These are phyloP conservation scores for Claviceps pazoutovae DNA, from an alignment of 2,329 filamentous ascomycete species.

Conservation along the genomic window DNA sequence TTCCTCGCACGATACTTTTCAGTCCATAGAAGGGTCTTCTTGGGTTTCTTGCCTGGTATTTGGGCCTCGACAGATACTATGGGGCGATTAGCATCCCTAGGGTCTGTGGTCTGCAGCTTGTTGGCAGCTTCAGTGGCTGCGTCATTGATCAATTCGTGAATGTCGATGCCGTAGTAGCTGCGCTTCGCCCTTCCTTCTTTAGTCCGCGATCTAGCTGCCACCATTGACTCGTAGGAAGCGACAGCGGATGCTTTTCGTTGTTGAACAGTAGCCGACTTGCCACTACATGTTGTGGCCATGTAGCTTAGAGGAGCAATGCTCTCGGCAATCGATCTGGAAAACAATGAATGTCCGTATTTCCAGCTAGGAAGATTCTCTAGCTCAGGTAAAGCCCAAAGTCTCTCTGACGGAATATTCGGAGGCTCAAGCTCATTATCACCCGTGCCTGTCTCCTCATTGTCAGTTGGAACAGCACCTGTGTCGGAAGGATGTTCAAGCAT, in stretches of 20 bases:
- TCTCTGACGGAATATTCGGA: neutral
- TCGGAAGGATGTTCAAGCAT: conserved; percentile 16
- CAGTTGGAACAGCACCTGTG: neutral
- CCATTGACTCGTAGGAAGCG: conserved; percentile 50
- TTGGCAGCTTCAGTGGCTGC: conserved; percentile 46
- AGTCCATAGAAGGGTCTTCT: conserved; percentile 64
- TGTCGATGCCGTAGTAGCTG: conserved; percentile 85
- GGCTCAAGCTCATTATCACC: conserved; percentile 2
- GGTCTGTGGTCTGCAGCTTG: conserved; percentile 12
- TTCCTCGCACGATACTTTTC: conserved; percentile 90
- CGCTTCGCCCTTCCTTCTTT: conserved; percentile 55
- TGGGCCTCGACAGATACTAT: conserved; percentile 29
- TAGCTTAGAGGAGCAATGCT: conserved; percentile 19
- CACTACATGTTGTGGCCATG: conserved; percentile 40
- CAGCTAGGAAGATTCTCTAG: conserved; percentile 6
- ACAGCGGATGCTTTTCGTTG: conserved; percentile 33
- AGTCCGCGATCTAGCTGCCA: conserved; percentile 52
- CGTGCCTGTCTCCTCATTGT: neutral
- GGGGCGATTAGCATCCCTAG: conserved; percentile 18
- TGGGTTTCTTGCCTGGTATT: conserved; percentile 23
- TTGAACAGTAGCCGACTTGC: conserved; percentile 40
- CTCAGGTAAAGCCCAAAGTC: neutral
- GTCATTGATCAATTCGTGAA: conserved; percentile 67
- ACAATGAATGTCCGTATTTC: conserved; percentile 13
- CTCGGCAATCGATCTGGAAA: conserved; percentile 15